Evolutionary conservation across 306 rosid genomes (phyloP).

Genomic region (Cicer cuneatum): DNA sequence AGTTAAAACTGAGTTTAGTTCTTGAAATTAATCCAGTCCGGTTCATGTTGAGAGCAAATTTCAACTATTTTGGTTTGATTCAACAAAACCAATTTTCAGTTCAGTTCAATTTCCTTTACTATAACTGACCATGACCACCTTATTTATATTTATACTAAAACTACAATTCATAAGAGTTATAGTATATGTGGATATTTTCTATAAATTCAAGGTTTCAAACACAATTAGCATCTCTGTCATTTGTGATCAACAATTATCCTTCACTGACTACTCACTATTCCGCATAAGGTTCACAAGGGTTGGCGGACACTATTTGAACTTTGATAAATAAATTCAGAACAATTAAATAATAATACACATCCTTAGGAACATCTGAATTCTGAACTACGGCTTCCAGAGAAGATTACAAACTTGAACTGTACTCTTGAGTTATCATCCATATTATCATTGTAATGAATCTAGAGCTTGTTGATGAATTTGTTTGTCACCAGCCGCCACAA

Average conservation of each 20-base stretch:
- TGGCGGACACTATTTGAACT: slow-evolving; percentile 19
- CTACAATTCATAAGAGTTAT: not conserved
- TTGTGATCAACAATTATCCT: not conserved
- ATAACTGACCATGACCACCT: too few species aligned
- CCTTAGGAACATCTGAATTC: slow-evolving; percentile 28
- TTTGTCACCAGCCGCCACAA: slow-evolving; percentile 89
- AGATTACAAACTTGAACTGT: not conserved
- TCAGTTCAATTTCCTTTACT: too few species aligned
- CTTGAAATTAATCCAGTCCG: too few species aligned
- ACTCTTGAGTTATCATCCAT: slow-evolving; percentile 1
- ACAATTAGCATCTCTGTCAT: not conserved
- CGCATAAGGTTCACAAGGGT: not conserved
- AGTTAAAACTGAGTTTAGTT: too few species aligned
- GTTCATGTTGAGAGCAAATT: too few species aligned
- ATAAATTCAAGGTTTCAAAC: not conserved
- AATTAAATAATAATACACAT: slow-evolving; percentile 1
- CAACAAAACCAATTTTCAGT: too few species aligned
- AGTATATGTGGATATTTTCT: not conserved
- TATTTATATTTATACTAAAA: not conserved
- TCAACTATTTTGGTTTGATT: too few species aligned
- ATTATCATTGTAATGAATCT: slow-evolving; percentile 71
- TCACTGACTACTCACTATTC: not conserved
- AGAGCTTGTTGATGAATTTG: slow-evolving; percentile 75
- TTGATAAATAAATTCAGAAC: slow-evolving; percentile 24
- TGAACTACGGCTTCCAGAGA: slow-evolving; percentile 15